Conservation (phyloP, 495 filamentous ascomycete species). For the Friedmanniomyces simplex region DNA sequence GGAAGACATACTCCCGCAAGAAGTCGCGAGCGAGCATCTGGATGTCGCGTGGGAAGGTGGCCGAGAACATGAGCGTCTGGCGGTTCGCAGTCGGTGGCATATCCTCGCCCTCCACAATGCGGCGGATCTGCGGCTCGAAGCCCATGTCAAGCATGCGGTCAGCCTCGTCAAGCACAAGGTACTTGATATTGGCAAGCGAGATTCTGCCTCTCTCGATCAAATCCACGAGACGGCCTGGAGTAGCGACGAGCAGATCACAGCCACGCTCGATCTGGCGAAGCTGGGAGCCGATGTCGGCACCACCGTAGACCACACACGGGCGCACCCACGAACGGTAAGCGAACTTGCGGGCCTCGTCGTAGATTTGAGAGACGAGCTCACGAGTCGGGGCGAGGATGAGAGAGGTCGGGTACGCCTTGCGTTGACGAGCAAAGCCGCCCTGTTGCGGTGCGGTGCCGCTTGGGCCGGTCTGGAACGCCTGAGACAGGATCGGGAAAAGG, state of each 20-base stretch:
- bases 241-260: constrained; percentile 94
- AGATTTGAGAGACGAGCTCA: constrained; percentile 97
- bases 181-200: constrained; percentile 93
- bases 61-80: constrained; percentile 99
- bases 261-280: constrained; percentile 95
- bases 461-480: constrained; percentile 83
- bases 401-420: constrained; percentile 93
- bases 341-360: constrained; percentile 95
- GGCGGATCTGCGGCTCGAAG: constrained; percentile 98
- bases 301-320: constrained; percentile 96
- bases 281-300: constrained; percentile 95
- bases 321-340: constrained; percentile 98
- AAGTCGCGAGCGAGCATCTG: constrained; percentile 98
- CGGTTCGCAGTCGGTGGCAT: constrained; percentile 79
- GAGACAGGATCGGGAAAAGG: constrained; percentile 94
- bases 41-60: constrained; percentile 96
- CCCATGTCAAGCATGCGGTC: constrained; percentile 99
- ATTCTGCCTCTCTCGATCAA: constrained; percentile 97
- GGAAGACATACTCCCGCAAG: constrained; percentile 95
- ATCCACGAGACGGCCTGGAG: constrained; percentile 92
- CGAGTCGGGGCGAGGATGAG: constrained; percentile 92
- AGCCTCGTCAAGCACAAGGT: constrained; percentile 96
- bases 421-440: constrained; percentile 67
- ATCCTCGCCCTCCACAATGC: constrained; percentile 95
- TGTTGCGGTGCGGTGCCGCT: constrained; percentile 48